Evolutionary conservation across 2,329 filamentous ascomycete species (phyloP).

Genomic region (Fusarium anthophilum): DNA sequence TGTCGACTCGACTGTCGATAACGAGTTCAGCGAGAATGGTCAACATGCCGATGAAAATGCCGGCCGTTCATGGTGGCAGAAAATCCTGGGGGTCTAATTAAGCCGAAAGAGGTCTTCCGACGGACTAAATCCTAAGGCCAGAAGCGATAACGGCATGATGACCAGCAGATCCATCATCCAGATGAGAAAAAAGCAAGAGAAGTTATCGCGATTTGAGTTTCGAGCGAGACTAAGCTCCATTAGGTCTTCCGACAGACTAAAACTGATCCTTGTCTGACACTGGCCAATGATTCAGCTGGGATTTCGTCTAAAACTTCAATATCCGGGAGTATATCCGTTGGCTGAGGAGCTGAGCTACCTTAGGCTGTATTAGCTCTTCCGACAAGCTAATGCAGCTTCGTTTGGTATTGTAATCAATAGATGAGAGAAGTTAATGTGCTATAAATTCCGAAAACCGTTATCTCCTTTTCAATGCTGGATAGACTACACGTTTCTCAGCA

Average conservation of each 20-base stretch:
- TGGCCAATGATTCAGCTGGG: background rate
- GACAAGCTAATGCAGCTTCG: background rate
- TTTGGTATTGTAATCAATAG: background rate
- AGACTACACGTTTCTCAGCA: background rate
- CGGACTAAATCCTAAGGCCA: rapidly evolving
- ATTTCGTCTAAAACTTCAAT: background rate
- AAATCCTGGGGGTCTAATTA: background rate
- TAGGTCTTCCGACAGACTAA: background rate
- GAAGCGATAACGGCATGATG: background rate
- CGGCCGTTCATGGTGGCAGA: background rate
- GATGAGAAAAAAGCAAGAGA: background rate
- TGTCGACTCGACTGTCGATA: background rate
- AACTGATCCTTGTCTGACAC: background rate
- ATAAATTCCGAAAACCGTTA: background rate
- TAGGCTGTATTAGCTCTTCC: background rate
- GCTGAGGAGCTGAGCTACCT: background rate
- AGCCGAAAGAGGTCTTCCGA: background rate
- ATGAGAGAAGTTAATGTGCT: background rate
- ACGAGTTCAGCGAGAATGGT: background rate
- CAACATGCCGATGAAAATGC: background rate
- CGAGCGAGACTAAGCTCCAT: background rate
- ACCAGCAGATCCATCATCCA: background rate
- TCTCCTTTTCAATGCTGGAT: background rate
- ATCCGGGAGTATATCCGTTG: background rate
- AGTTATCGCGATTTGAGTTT: background rate